Conservation (phyloP, 2,329 filamentous ascomycete genomes). For the Pestalotiopsis sp. region DNA sequence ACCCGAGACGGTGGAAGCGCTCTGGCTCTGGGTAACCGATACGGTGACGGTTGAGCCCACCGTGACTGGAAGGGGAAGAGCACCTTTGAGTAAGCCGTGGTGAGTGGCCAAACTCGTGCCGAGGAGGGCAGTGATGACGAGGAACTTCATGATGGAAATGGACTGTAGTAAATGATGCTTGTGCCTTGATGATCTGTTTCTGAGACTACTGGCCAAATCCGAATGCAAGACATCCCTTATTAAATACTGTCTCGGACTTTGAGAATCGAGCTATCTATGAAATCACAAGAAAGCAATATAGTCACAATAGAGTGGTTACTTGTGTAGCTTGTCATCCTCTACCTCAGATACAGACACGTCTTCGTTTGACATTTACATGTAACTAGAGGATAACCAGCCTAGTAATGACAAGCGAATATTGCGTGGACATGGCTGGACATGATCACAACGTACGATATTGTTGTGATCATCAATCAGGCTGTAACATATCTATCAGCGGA, state of each 20-base stretch:
- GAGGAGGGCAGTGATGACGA: background rate
- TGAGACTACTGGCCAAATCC: too few species aligned
- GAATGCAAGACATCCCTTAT: background rate
- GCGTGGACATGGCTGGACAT: background rate
- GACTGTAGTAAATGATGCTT: too few species aligned
- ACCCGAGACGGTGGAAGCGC: constrained; percentile 8
- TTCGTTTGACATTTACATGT: background rate
- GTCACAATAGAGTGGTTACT: background rate
- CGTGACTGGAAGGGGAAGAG: background rate
- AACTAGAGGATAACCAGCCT: background rate
- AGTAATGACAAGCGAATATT: background rate
- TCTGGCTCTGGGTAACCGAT: constrained; percentile 1
- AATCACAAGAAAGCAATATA: background rate
- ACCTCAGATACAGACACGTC: background rate
- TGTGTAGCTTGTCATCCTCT: background rate
- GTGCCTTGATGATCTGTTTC: too few species aligned
- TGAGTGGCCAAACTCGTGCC: background rate
- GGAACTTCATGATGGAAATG: background rate
- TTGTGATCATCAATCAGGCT: background rate
- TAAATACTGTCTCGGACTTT: background rate
- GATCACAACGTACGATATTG: background rate
- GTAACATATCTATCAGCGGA: too few species aligned
- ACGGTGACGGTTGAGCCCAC: background rate
- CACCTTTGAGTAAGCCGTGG: background rate
- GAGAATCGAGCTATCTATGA: background rate